Conservation (phyloP, 768 basidiomycete species). For the Termitomyces sp. region DNA sequence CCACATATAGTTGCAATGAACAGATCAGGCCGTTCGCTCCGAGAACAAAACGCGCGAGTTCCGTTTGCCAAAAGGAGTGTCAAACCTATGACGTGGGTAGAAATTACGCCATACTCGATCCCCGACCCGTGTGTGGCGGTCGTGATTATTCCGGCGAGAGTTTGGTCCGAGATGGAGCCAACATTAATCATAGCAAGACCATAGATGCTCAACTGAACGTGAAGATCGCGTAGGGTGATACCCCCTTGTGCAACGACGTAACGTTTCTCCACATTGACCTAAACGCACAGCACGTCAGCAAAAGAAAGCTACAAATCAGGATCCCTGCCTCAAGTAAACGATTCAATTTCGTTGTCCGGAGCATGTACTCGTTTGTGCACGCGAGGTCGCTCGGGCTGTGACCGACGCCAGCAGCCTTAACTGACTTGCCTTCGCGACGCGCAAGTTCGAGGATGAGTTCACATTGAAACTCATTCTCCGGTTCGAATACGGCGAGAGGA, state of each 20-base stretch:
- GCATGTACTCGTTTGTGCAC: slow-evolving; percentile 83
- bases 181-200: slow-evolving; percentile 86
- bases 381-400: slow-evolving; percentile 93
- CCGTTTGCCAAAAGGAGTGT: slow-evolving; percentile 77
- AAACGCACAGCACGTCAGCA: slow-evolving; percentile 12
- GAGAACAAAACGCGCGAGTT: slow-evolving; percentile 60
- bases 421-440: slow-evolving; percentile 56
- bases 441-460: slow-evolving; percentile 77
- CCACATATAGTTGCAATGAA: slow-evolving; percentile 91
- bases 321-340: slow-evolving; percentile 68
- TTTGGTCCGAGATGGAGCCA: slow-evolving; percentile 96
- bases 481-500: slow-evolving; percentile 72
- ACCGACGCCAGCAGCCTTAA: slow-evolving; percentile 85
- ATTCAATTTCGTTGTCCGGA: slow-evolving; percentile 71
- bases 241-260: slow-evolving; percentile 74
- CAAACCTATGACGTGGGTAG: slow-evolving; percentile 72
- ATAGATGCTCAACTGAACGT: slow-evolving; percentile 55
- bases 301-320: slow-evolving; percentile 13
- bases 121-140: slow-evolving; percentile 97
- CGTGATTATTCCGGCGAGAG: slow-evolving; percentile 85
- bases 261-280: slow-evolving; percentile 68
- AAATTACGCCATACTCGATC: slow-evolving; percentile 70
- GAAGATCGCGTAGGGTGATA: slow-evolving; percentile 71
- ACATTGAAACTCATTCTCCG: slow-evolving; percentile 64
- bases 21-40: slow-evolving; percentile 58